Evolutionary conservation across 495 filamentous ascomycete species (phyloP), one percentile per base, ranked within the genome.

Genomic region (Daldinia decipiens): DNA sequence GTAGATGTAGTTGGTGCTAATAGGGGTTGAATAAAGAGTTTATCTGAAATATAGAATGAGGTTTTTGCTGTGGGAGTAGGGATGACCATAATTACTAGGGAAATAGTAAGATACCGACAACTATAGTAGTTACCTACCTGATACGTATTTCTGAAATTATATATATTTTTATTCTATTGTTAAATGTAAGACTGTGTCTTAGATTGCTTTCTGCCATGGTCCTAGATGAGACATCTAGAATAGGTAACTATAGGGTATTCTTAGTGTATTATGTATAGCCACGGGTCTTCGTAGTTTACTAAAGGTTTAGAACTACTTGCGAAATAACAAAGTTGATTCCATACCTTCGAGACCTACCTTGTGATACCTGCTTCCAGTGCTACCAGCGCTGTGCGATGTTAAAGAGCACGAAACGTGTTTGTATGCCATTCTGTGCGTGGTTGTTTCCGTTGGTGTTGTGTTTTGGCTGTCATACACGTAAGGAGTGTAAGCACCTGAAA

Each of bases 401-500:
- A 45, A 45, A 17, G n/a, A 45, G 40, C 2, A 45, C n/a, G 17
- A 45, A 45, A 45, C 40, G 40, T 45, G 40, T 45, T 45, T 45
- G 40, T 45, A 45, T 45, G 40, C 40, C 6, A 21, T 17, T 17
- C 40, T 45, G 40, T 45, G 21, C 40, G 5, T 21, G 0, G 40
- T 47, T 0, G 3, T 12, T 19, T 47, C 17, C 43, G 43, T 47
- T 47, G n/a, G 43, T 47, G 43, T 21, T 47, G 24, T 47, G 19
- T 47, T 17, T 19, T 21, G 17, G 2, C 2, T 47, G 43, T 47
- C 8, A 11, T 47, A 47, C 17, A 21, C 43, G 17, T 47, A 12
- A 21, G 43, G n/a, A 40, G 15, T 17, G n/a, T 17, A 40, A 17
- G 2, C 39, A 40, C 39, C 17, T 40, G 39, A 40, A 40, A 40